Percentiles rank a stretch among this genome's conserved stretches.
Evolutionary conservation across 768 basidiomycete genomes (phyloP).

Genomic region (Naematelia aurantialba): DNA sequence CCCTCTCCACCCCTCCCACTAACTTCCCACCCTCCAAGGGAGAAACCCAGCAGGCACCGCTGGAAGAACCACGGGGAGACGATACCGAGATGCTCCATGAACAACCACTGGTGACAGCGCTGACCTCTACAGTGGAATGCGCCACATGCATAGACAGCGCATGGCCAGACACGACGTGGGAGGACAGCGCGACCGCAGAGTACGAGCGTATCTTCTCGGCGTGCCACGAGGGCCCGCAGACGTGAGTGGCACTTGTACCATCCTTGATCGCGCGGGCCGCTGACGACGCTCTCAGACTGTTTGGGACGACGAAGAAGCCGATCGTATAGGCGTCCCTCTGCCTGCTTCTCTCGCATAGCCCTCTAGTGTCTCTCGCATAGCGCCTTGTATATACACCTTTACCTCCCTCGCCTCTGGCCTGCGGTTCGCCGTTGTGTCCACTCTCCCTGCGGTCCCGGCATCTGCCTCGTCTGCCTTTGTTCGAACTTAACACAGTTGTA

Average conservation of each 20-base stretch:
- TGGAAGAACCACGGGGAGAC: too few species aligned
- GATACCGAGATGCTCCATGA: too few species aligned
- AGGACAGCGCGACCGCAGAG: conserved; percentile 42
- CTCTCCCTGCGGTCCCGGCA: too few species aligned
- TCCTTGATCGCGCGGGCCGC: too few species aligned
- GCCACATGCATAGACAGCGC: conserved; percentile 41
- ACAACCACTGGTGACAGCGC: neutral
- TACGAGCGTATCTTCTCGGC: conserved; percentile 34
- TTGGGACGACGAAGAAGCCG: neutral
- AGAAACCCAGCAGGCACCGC: too few species aligned
- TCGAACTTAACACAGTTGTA: neutral
- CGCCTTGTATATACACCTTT: too few species aligned
- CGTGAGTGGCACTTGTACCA: conserved; percentile 18
- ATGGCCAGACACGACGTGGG: conserved; percentile 37
- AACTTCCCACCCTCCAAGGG: neutral
- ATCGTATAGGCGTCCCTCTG: too few species aligned
- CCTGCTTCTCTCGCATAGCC: too few species aligned
- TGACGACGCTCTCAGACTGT: neutral
- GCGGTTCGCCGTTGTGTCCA: too few species aligned
- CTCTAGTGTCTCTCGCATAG: too few species aligned
- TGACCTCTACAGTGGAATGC: conserved; percentile 27
- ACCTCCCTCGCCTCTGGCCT: too few species aligned
- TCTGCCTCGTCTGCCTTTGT: too few species aligned
- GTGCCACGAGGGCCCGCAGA: conserved; percentile 25
- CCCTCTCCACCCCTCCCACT: neutral